Evolutionary conservation across 1,284 basidiomycete genomes (phyloP).

Genomic region (Ganoderma sp.): DNA sequence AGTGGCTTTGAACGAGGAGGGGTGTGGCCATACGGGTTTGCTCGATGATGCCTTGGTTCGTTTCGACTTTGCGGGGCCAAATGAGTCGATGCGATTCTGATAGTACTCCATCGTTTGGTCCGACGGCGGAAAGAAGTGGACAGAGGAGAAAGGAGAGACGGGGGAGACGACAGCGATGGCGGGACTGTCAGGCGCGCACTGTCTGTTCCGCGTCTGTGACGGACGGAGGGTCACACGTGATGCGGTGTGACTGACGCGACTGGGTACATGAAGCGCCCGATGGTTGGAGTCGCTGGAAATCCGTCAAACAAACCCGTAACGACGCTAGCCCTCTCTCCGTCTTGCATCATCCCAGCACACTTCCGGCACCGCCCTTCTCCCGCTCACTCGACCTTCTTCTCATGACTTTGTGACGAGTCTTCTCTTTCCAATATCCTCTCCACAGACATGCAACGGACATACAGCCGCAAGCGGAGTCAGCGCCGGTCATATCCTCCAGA

Average conservation of each 20-base stretch:
- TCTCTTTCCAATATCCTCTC: neutral
- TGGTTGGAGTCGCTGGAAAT: neutral
- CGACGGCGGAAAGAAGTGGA: neutral
- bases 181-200: conserved; percentile 18
- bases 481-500: conserved; percentile 28
- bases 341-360: neutral
- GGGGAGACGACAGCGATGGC: conserved; percentile 12
- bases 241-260: conserved; percentile 30
- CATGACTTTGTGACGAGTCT: neutral
- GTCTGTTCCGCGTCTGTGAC: conserved; percentile 26
- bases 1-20: conserved; percentile 62
- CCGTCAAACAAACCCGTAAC: conserved; percentile 3
- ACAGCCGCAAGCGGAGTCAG: conserved; percentile 34
- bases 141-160: conserved; percentile 10
- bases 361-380: neutral
- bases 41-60: conserved; percentile 46
- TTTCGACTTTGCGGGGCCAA: conserved; percentile 50
- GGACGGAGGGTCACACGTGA: conserved; percentile 13
- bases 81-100: conserved; percentile 64
- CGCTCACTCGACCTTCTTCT: neutral
- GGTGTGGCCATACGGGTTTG: conserved; percentile 67
- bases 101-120: conserved; percentile 56
- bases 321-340: neutral
- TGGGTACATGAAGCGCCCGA: neutral
- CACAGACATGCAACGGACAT: conserved; percentile 33